Evolutionary conservation across 2,329 filamentous ascomycete genomes (phyloP), one percentile per base, ranked within the genome.

Genomic region (Colletotrichum sansevieriae): DNA sequence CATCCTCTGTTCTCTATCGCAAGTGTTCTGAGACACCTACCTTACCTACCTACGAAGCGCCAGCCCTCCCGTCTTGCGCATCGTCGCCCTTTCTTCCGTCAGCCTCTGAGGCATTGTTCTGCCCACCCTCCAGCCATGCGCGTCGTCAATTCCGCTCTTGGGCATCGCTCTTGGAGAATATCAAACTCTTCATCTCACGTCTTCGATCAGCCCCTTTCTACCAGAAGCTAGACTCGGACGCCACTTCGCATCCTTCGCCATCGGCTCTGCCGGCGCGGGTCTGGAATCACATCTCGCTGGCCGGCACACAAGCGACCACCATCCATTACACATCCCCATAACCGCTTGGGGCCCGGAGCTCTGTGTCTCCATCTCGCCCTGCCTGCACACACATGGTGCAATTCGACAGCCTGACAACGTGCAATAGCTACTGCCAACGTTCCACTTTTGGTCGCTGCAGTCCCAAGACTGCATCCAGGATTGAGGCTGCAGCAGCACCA

Each of bases 231-330:
- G 13, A 61, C 35, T 56, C 29, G 62, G 47, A 57, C 66, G 66
- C 62, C 66, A 69, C 62, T 25, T 46, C 44, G 44, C 62, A 51
- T 69, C 63, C 47, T 66, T 69, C 49, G 56, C 35, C 35, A 44
- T 66, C 66, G 47, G 20, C 55, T 61, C 43, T 69, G 41, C 62
- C 62, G 63, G 63, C 49, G 51, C 43, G 62, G 66, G 63, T 56
- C 63, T 69, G 66, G 66, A 69, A 61, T 66, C 41, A 46, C 43
- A 51, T 44, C 49, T 56, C 62, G 63, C 66, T 55, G 66, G 43
- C 66, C 66, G 63, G 66, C 66, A 69, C 55, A 55, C 56, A 61
- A 58, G 49, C 54, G 66, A 62, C 63, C 66, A 57, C 66, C 63
- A 69, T 61, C 43, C 62, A 69, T 61, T 54, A 44, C 41, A 22